These are phyloP conservation scores for Fennellomyces sp. DNA, from an alignment of 371 early-diverging fungal genomes.

Conservation along the genomic window DNA sequence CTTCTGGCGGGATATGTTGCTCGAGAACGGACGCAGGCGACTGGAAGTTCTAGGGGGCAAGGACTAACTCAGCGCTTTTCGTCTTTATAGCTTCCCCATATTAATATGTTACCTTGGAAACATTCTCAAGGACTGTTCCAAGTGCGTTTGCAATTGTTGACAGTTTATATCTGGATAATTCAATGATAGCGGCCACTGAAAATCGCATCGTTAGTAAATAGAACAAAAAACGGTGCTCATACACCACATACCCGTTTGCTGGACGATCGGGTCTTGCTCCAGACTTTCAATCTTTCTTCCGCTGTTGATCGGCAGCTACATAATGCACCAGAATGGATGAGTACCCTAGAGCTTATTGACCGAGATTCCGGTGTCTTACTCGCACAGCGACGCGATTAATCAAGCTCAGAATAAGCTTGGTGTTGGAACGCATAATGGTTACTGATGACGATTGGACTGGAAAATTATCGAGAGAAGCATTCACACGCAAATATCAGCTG, in stretches of 20 bases:
- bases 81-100: not conserved
- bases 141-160: slow-evolving; percentile 59
- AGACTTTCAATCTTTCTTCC: slow-evolving; percentile 58
- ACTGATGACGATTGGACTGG: not conserved
- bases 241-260: slow-evolving; percentile 53
- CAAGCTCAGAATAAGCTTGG: slow-evolving; percentile 51
- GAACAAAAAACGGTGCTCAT: not conserved
- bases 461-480: not conserved
- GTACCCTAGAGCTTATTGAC: not conserved
- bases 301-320: slow-evolving; percentile 62
- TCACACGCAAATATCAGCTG: not conserved
- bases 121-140: slow-evolving; percentile 61
- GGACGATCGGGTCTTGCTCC: slow-evolving; percentile 69
- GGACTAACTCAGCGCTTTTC: not conserved
- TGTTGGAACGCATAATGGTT: slow-evolving; percentile 39
- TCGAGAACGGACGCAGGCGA: slow-evolving; percentile 32
- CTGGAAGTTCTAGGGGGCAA: slow-evolving; percentile 12
- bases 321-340: not conserved
- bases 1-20: slow-evolving; percentile 61
- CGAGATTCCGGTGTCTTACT: slow-evolving; percentile 29
- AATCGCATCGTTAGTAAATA: not conserved
- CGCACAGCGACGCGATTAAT: slow-evolving; percentile 56
- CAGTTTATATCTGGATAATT: slow-evolving; percentile 64
- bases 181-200: slow-evolving; percentile 63
- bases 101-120: slow-evolving; percentile 57